Evolutionary conservation across 441 rosid species (phyloP), one percentile per base, ranked within the genome.

Genomic region (Populus tomentosa): DNA sequence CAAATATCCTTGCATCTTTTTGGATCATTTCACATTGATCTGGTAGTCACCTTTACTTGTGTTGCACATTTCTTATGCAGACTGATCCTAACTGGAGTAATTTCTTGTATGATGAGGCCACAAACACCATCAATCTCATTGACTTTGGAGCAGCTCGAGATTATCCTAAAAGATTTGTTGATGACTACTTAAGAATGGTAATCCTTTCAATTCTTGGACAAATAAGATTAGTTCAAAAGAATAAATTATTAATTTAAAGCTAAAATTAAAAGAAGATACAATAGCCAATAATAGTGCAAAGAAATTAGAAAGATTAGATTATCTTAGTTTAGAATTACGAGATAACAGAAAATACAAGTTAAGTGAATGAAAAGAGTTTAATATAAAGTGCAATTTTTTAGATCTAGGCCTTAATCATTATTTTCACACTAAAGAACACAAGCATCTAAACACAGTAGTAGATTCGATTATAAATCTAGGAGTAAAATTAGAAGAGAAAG

Each of bases 11-110:
- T 42, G 23, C 21, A 42, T 42, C 42, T 46, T 30, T 30, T 53
- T 67, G 11, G 70, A 3, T 74, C 7, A 67, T 75, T 7, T 46
- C 21, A n/a, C n/a, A 67, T 75, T 13, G 56, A 46, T 46, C 59
- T 50, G 7, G 6, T 16, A 5, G 59, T 74, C 69, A 5, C 61
- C 5, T 64, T 74, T 40, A 26, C 21, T 36, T 72, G 53, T 72
- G 6, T 67, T 77, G 28, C 61, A 10, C 65, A 73, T 42, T 69
- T 50, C 71, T 75, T 26, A 8, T 83, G 81, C 94, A 94, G 89
- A 96, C 99, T 0, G 99, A 96, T 84, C 99, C 99, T 63, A 96
- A 94, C 80, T 96, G 99, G 99, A 72, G 99, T 72, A 96, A 94
- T 79, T 94, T 96, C 89, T 87, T 95, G 79, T 94, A 86, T 75